phyloP scores from a whole-genome alignment of 352 stramenopile species.

The Paralagenidium karlingii region DNA sequence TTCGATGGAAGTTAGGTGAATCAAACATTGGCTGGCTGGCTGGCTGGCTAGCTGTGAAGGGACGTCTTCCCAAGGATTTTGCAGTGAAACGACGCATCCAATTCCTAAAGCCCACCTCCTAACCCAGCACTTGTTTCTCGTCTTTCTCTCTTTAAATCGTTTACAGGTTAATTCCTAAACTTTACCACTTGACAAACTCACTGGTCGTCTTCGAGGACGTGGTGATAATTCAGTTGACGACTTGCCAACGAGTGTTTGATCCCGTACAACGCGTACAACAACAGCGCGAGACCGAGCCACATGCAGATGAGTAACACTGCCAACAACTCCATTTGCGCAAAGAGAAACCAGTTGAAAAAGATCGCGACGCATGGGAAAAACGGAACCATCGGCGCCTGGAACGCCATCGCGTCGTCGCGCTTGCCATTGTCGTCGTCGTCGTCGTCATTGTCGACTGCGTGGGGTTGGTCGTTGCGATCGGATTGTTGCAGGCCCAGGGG shows the following conservation, averaged over 20 bases:
- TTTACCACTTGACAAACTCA: no score
- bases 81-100: no score
- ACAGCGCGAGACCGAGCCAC: conserved; percentile 55
- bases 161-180: no score
- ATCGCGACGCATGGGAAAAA: conserved; percentile 71
- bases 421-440: conserved; percentile 21
- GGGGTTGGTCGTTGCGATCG: background rate
- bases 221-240: no score
- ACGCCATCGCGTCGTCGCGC: conserved; percentile 6
- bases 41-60: no score
- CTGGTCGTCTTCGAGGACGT: no score
- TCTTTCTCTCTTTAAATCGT: no score
- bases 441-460: conserved; percentile 1
- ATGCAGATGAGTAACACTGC: conserved; percentile 49
- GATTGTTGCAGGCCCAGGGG: background rate
- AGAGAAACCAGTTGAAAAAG: conserved; percentile 84
- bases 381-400: conserved; percentile 57
- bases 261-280: conserved; percentile 61
- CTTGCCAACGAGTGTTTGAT: conserved; percentile 52
- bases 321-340: conserved; percentile 60
- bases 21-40: no score
- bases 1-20: no score
- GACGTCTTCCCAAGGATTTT: no score
- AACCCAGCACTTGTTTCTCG: no score
- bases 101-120: no score